Evolutionary conservation across 2,329 filamentous ascomycete genomes (phyloP), one percentile per base, ranked within the genome.

Genomic region (Emergomyces pasteurianus): DNA sequence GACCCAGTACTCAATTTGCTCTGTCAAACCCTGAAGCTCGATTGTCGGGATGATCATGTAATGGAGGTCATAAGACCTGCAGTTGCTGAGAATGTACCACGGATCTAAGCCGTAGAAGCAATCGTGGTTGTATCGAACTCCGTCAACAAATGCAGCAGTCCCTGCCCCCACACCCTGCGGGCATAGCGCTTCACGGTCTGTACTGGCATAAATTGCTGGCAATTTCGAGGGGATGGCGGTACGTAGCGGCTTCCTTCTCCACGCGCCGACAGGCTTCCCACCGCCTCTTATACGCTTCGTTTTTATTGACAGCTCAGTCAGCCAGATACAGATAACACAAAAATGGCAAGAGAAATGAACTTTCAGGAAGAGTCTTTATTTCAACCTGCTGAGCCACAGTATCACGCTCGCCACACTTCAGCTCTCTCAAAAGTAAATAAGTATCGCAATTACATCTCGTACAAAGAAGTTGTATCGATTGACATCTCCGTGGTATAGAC

Each of bases 71-170:
- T 63, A 65, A 3, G 63, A 59, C 14, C 55, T 63, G 52, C 59
- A 59, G 62, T 65, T 65, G 47, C 56, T 62, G n/a, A 65, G 62
- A 1, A 61, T 61, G 56, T 63, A 64, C 5, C 59, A 59, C 42
- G 62, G 63, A n/a, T 63, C 59, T 40, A 64, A 55, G 18, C 61
- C 59, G 53, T 56, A 62, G 21, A 71, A 71, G n/a, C 67, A 63
- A 21, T 66, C 63, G 49, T 71, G 68, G 12, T 63, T 59, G 42
- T 65, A 58, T 14, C 62, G 56, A 2, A 67, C 58, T 21, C 66
- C 66, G 59, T 71, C 67, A n/a, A 69, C 61, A 18, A 67, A 65
- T 14, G 65, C 65, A 5, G 61, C 65, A 23, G 67, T 69, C 12
- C 68, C 67, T 60, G 62, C 58, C 38, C 63, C 50, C 10, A 70